A percentile compares a stretch with the other conserved stretches of the same genome.
Evolutionary conservation across 139 green algal genomes (phyloP).

Genomic region (Monoraphidium neglectum): DNA sequence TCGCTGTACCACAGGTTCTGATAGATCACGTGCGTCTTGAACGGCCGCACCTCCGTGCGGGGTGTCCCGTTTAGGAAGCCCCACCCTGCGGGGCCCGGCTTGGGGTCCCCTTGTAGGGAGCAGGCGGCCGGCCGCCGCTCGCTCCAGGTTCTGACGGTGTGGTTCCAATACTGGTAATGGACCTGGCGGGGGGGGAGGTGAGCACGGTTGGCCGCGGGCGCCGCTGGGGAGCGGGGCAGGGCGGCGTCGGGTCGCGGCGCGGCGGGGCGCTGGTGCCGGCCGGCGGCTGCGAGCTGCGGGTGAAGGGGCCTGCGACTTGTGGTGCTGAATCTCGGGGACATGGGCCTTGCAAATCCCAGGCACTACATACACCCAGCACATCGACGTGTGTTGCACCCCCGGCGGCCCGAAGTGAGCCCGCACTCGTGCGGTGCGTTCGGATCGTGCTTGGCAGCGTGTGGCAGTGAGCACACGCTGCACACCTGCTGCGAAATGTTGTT

Average conservation of each 20-base stretch:
- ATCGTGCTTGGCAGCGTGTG: background rate
- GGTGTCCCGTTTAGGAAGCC: slow-evolving; percentile 45
- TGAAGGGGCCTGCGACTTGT: background rate
- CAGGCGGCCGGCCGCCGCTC: slow-evolving; percentile 53
- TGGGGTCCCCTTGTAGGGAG: slow-evolving; percentile 26
- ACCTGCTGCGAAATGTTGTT: background rate
- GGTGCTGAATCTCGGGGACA: background rate
- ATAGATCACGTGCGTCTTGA: slow-evolving; percentile 43
- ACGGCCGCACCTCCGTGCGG: slow-evolving; percentile 60
- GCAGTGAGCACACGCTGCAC: background rate
- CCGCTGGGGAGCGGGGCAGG: background rate
- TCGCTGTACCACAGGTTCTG: slow-evolving; percentile 78
- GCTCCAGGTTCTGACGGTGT: slow-evolving; percentile 34
- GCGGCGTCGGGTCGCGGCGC: no score
- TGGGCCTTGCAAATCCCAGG: background rate
- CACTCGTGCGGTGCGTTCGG: background rate
- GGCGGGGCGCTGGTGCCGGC: slow-evolving; percentile 7
- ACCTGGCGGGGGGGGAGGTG: background rate
- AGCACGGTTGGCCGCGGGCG: background rate
- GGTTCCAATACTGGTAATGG: slow-evolving; percentile 70
- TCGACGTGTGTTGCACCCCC: slow-evolving; percentile 1
- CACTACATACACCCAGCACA: slow-evolving; percentile 5
- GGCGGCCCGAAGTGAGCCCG: slow-evolving; percentile 36
- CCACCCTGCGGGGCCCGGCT: slow-evolving; percentile 35
- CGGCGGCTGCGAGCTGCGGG: background rate